A percentile compares a stretch with the other conserved stretches of the same genome.
phyloP scores from a whole-genome alignment of 2,329 filamentous ascomycete genomes.

The Penicillium aurantiogriseum region DNA sequence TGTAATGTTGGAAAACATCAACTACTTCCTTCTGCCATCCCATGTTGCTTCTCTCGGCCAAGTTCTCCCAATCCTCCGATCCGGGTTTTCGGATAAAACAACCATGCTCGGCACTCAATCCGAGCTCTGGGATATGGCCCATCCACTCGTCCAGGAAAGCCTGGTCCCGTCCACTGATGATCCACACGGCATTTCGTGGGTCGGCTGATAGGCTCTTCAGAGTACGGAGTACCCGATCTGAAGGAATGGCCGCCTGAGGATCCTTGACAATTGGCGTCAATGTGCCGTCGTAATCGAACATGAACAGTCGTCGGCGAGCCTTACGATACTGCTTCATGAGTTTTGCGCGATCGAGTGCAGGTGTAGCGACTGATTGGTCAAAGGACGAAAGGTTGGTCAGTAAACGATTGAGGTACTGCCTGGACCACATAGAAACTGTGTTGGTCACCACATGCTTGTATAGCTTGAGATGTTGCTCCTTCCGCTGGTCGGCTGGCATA shows the following conservation, averaged over 20 bases:
- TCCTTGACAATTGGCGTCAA: conserved; percentile 93
- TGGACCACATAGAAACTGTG: conserved; percentile 83
- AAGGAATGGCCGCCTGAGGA: conserved; percentile 83
- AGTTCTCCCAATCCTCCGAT: conserved; percentile 77
- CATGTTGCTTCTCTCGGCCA: conserved; percentile 86
- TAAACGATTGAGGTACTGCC: conserved; percentile 73
- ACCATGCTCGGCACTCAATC: conserved; percentile 95
- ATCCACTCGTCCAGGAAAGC: conserved; percentile 87
- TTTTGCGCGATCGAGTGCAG: conserved; percentile 71
- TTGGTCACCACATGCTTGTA: conserved; percentile 82
- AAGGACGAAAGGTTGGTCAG: conserved; percentile 77
- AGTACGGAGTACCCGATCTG: conserved; percentile 75
- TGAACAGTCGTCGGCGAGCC: conserved; percentile 79
- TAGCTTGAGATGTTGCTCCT: conserved; percentile 68
- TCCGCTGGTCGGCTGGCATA: conserved; percentile 67
- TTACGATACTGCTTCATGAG: conserved; percentile 72
- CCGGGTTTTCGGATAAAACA: conserved; percentile 87
- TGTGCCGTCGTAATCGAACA: conserved; percentile 99
- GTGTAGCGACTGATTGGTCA: conserved; percentile 73
- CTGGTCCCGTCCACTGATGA: conserved; percentile 93
- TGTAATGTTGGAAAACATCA: conserved; percentile 82
- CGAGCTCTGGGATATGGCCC: conserved; percentile 83
- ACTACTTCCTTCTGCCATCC: conserved; percentile 85
- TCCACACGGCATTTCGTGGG: conserved; percentile 88
- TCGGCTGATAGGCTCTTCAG: conserved; percentile 78